Percentiles rank a stretch among this genome's conserved stretches.
Conservation (phyloP, 2,329 filamentous ascomycete species). For the Gaeumannomyces tritici region DNA sequence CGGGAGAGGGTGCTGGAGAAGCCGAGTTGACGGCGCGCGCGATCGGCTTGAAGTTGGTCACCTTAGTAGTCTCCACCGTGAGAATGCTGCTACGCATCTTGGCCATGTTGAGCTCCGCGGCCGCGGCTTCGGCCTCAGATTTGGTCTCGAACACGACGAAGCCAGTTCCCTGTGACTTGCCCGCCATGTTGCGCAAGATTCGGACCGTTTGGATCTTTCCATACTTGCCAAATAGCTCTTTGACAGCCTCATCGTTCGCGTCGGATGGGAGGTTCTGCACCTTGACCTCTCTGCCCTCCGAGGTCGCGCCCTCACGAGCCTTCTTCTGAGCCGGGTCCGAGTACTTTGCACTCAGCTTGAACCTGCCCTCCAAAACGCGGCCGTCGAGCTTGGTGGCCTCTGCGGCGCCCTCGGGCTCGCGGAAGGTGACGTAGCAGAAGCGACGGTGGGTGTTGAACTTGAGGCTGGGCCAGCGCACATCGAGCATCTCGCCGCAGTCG, state of each 20-base stretch:
- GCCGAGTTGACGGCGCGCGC: slow-evolving; percentile 28
- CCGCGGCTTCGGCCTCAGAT: slow-evolving; percentile 57
- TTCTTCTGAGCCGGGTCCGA: slow-evolving; percentile 77
- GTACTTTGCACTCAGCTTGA: slow-evolving; percentile 66
- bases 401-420: slow-evolving; percentile 54
- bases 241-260: slow-evolving; percentile 58
- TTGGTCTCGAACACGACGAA: slow-evolving; percentile 70
- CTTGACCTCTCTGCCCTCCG: slow-evolving; percentile 83
- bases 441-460: slow-evolving; percentile 81
- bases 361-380: slow-evolving; percentile 55
- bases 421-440: slow-evolving; percentile 95
- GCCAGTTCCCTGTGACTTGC: slow-evolving; percentile 65
- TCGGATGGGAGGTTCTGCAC: slow-evolving; percentile 58
- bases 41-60: slow-evolving; percentile 45
- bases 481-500: slow-evolving; percentile 71
- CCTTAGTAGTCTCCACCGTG: slow-evolving; percentile 51
- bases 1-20: slow-evolving; percentile 21
- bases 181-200: slow-evolving; percentile 57
- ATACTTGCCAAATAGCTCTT: slow-evolving; percentile 62
- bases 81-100: slow-evolving; percentile 60
- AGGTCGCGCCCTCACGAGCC: slow-evolving; percentile 65
- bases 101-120: slow-evolving; percentile 59
- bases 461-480: slow-evolving; percentile 81
- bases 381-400: slow-evolving; percentile 67
- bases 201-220: slow-evolving; percentile 66